Conservation (phyloP, 345 rosid species). For the Luvunga scandens region DNA sequence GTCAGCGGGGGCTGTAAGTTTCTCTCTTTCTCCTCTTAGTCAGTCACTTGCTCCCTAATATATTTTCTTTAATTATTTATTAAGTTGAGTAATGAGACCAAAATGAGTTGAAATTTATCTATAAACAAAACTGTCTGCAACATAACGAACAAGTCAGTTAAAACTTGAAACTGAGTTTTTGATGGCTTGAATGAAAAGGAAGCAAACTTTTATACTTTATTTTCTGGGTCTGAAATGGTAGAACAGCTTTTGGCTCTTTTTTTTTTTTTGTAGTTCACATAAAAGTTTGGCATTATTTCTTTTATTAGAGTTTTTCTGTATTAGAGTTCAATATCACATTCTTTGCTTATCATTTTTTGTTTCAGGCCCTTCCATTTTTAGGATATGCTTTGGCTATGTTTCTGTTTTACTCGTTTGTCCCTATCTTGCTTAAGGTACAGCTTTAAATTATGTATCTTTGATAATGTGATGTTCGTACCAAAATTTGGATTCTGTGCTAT, state of each 20-base stretch:
- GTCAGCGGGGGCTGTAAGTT: constrained; percentile 80
- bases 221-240: not conserved
- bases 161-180: not conserved
- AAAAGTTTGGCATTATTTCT: not conserved
- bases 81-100: not conserved
- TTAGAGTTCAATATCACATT: constrained; percentile 2
- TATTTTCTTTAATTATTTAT: not conserved
- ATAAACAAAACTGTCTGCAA: not conserved
- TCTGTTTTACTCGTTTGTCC: constrained; percentile 76
- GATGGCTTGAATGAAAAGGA: not conserved
- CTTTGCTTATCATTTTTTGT: constrained; percentile 14
- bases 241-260: not conserved
- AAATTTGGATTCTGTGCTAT: not conserved
- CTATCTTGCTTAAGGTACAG: constrained; percentile 78
- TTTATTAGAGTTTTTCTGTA: not conserved
- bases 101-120: not conserved
- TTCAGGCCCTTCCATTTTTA: constrained; percentile 71
- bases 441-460: not conserved
- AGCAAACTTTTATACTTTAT: not conserved
- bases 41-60: not conserved
- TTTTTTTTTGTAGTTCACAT: not conserved
- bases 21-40: not conserved
- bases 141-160: not conserved
- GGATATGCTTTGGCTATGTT: constrained; percentile 65
- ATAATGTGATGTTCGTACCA: not conserved